Base-by-base conservation (phyloP, 176 grass and related monocot species). In the Thalia dealbata region DNA sequence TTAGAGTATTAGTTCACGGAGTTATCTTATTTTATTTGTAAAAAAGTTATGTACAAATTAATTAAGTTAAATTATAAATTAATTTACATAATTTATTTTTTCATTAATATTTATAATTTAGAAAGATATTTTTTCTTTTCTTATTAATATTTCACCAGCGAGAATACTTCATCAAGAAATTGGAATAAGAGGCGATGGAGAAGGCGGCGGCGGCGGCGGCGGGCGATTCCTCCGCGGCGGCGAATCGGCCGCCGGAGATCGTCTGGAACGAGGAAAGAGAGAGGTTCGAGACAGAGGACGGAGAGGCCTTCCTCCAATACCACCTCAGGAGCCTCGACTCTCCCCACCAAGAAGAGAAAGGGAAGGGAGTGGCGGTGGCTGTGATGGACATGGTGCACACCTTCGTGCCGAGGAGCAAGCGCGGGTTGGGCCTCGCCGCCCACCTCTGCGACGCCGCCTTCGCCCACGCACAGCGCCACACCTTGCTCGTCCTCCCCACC, bases 361-460 rank as follows among this genome's bases (percentile, higher is more conserved):
- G 81, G 73, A 45, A 81, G 60, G 67, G 66, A 63, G 84, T 61
- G 75, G 85, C 89, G 75, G 85, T 87, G 84, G 87, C 69, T 64
- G 84, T 58, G 78, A 92, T 92, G 87, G 87, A 96, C 73, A 80
- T 92, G 89, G 84, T 82, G 67, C 92, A 96, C 81, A 96, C 92
- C 12, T 96, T 78, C 82, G 87, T 96, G 59, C 89, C 92, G 2
- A 48, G 75, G n/a, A 92, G 86, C 69, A 96, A 90, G 82, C 89
- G 89, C 10, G 84, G 92, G 67, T 69, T 61, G 82, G 92, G 92
- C 2, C 78, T 96, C 72, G 89, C 89, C 6, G 87, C 82, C 35
- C 89, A 74, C 21, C 93, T 96, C 44, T 88, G 87, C 73, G 82
- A 84, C 76, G 84, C 84, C 46, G 87, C 89, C 67, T 97, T 97